phyloP scores from a whole-genome alignment of 441 rosid species.

The Capsella rubella region DNA sequence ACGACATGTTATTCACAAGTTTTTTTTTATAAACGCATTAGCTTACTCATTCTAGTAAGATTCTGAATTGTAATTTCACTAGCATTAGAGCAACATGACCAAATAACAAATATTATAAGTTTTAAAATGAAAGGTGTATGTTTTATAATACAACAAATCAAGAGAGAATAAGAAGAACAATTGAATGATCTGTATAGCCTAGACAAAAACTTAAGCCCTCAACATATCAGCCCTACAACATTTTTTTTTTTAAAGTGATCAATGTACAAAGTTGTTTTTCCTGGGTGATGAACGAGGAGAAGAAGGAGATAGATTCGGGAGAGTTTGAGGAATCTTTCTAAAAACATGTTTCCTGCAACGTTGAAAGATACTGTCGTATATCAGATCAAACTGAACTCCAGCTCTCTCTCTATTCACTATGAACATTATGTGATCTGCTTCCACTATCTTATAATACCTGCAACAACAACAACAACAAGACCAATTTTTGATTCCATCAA shows the following conservation, averaged over 20 bases:
- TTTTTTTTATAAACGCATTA: no score
- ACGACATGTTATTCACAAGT: no score
- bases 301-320: slow-evolving; percentile 59
- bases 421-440: slow-evolving; percentile 90
- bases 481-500: background rate
- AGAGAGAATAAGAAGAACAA: slow-evolving; percentile 14
- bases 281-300: slow-evolving; percentile 25
- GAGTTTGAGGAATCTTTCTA: slow-evolving; percentile 63
- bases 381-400: slow-evolving; percentile 83
- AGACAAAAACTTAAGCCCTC: slow-evolving; percentile 18
- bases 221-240: slow-evolving; percentile 5
- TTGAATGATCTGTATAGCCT: slow-evolving; percentile 28
- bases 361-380: slow-evolving; percentile 87
- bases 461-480: slow-evolving; percentile 12
- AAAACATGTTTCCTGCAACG: slow-evolving; percentile 88
- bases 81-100: background rate
- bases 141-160: slow-evolving; percentile 13
- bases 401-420: slow-evolving; percentile 92
- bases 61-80: no score
- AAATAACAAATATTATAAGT: background rate
- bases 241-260: background rate
- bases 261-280: slow-evolving; percentile 27
- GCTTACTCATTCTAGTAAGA: no score
- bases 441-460: slow-evolving; percentile 97
- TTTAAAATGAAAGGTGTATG: background rate